phyloP scores from a whole-genome alignment of 176 grass and related monocot species.

The Aegilops longissima region DNA sequence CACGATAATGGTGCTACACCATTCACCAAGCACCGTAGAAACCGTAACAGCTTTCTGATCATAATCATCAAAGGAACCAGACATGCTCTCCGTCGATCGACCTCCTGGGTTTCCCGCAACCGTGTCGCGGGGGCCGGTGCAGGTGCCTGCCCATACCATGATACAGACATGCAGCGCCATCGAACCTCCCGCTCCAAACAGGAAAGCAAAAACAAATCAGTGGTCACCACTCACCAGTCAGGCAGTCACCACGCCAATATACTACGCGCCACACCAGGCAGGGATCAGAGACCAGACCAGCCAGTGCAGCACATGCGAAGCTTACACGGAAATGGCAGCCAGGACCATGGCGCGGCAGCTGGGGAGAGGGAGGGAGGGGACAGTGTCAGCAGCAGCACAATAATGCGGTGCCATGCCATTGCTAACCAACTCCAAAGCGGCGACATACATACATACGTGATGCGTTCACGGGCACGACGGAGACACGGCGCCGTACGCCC shows the following conservation, averaged over 20 bases:
- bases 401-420: background rate
- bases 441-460: no score
- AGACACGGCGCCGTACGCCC: background rate
- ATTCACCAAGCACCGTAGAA: background rate
- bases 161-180: background rate
- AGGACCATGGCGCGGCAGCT: background rate
- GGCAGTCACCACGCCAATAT: background rate
- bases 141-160: constrained; percentile 1
- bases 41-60: background rate
- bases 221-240: background rate
- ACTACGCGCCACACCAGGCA: background rate
- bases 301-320: constrained; percentile 20
- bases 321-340: background rate
- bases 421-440: no score
- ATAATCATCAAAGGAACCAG: background rate
- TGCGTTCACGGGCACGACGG: background rate
- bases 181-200: background rate
- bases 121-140: background rate
- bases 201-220: background rate
- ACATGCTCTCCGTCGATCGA: background rate
- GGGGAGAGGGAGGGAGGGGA: background rate
- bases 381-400: constrained; percentile 18
- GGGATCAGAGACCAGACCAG: background rate
- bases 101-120: background rate
- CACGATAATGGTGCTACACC: no score